A percentile compares a stretch with the other conserved stretches of the same genome.
These are phyloP conservation scores for Cyphellophora europaea DNA, from an alignment of 2,329 filamentous ascomycete species.

Conservation along the genomic window DNA sequence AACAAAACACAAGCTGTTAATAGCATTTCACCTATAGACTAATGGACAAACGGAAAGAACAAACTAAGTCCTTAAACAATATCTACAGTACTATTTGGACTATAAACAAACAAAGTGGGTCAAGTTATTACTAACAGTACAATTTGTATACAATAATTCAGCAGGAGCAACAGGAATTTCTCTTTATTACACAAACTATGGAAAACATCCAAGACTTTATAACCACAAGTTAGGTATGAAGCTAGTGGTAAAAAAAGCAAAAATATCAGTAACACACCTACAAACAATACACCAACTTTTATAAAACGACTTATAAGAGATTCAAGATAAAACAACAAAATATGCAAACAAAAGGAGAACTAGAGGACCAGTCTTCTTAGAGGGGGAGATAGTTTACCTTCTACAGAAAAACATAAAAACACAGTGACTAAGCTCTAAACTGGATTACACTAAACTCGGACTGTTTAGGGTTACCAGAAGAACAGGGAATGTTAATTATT, in stretches of 20 bases:
- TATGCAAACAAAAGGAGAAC: constrained; percentile 4
- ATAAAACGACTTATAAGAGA: constrained; percentile 2
- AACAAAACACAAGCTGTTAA: constrained; percentile 6
- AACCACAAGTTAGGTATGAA: not conserved
- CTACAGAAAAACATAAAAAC: too few relatives aligned
- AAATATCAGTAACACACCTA: constrained; percentile 1
- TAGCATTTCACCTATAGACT: constrained; percentile 6
- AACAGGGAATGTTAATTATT: too few relatives aligned
- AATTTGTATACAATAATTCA: constrained; percentile 2
- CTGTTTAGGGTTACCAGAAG: too few relatives aligned
- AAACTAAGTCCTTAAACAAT: constrained; percentile 7
- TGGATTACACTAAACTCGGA: too few relatives aligned
- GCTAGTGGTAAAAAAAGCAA: constrained; percentile 2
- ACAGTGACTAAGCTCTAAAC: too few relatives aligned
- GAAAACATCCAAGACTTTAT: not conserved
- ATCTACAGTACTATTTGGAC: constrained; percentile 5
- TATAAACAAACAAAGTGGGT: constrained; percentile 6
- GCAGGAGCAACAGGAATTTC: not conserved
- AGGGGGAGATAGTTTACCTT: constrained; percentile 5
- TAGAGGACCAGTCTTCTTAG: constrained; percentile 3
- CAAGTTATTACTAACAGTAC: not conserved
- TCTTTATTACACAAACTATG: not conserved
- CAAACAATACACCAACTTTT: constrained; percentile 2
- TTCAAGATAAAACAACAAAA: constrained; percentile 1
- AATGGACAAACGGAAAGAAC: constrained; percentile 6